Conservation (phyloP, 495 filamentous ascomycete species). For the Aspergillus ostianus region DNA sequence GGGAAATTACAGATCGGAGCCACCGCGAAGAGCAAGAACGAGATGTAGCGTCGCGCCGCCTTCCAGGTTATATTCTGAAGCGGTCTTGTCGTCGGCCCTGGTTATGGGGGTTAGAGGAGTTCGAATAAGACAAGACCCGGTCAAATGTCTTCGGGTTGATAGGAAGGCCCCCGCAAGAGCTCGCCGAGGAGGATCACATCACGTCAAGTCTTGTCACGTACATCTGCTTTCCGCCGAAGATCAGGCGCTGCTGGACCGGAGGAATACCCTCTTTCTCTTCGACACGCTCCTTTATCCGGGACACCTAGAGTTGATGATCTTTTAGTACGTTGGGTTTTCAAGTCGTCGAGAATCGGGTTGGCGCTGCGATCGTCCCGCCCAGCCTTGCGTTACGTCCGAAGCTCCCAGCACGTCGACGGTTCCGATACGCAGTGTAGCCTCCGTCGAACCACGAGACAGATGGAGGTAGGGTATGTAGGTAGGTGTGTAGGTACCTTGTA, state of each 20-base stretch:
- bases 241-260: slow-evolving; percentile 93
- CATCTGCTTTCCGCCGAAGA: slow-evolving; percentile 98
- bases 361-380: not conserved
- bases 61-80: slow-evolving; percentile 81
- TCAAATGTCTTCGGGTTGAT: not conserved
- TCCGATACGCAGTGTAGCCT: not conserved
- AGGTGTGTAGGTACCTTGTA: slow-evolving; percentile 65
- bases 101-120: not conserved
- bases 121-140: not conserved
- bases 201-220: slow-evolving; percentile 54
- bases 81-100: slow-evolving; percentile 91
- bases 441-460: not conserved
- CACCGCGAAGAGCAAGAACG: slow-evolving; percentile 89
- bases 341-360: not conserved
- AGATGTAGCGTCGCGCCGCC: slow-evolving; percentile 93
- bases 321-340: not conserved
- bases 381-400: not conserved
- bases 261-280: slow-evolving; percentile 99
- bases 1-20: slow-evolving; percentile 30
- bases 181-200: not conserved
- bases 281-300: slow-evolving; percentile 94
- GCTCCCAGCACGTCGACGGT: not conserved
- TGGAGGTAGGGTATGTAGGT: not conserved
- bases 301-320: slow-evolving; percentile 55
- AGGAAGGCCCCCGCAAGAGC: not conserved